Evolutionary conservation across 2,329 filamentous ascomycete genomes (phyloP).

Genomic region (Pestalotiopsis sp.): DNA sequence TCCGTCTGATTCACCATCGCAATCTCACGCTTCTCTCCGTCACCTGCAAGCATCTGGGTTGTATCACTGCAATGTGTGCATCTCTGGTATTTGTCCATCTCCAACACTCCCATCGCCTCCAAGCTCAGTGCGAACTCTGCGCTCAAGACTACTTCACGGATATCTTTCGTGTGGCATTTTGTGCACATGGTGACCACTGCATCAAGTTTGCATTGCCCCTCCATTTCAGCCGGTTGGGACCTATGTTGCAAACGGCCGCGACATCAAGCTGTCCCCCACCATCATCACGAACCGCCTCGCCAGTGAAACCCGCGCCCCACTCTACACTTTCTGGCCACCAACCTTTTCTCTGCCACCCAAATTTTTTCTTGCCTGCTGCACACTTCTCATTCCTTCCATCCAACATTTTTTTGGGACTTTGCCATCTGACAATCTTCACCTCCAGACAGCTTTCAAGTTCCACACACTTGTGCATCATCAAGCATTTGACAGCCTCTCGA

Average conservation of each 20-base stretch:
- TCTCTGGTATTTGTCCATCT: not conserved
- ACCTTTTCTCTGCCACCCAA: not conserved
- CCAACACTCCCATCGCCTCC: not conserved
- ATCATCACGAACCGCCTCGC: not conserved
- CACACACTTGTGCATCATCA: not conserved
- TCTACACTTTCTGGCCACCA: not conserved
- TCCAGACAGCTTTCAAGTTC: not conserved
- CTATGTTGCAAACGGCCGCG: not conserved
- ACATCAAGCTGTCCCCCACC: not conserved
- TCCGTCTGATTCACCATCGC: not conserved
- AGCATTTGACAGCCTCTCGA: not conserved
- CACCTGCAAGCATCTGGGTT: not conserved
- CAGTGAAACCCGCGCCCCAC: not conserved
- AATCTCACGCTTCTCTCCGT: not conserved
- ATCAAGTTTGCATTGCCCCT: not conserved
- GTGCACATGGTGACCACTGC: not conserved
- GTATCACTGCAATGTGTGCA: not conserved
- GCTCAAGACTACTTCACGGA: not conserved
- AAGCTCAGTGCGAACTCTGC: not conserved
- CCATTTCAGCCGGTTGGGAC: not conserved
- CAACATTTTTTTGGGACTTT: not conserved
- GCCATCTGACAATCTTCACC: not conserved
- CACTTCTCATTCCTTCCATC: not conserved
- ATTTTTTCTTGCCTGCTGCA: not conserved
- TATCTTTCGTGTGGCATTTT: not conserved